These are phyloP conservation scores for Prunus davidiana DNA, from an alignment of 306 rosid species.

Conservation along the genomic window DNA sequence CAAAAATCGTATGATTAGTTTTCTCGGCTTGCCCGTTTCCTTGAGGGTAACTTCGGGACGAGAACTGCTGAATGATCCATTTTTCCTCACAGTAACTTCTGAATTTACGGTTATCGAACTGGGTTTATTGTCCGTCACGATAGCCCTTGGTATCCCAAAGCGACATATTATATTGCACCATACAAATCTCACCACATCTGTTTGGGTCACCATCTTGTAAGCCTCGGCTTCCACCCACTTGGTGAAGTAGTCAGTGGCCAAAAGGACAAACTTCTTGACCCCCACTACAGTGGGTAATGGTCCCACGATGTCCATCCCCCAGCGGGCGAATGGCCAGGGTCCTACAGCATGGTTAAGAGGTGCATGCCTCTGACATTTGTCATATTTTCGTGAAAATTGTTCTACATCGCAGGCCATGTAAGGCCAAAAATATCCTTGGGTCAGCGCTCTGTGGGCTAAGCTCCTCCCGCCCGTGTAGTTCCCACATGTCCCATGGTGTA, in stretches of 20 bases:
- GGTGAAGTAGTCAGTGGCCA: background rate
- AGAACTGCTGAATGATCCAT: no score
- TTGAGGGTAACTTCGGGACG: no score
- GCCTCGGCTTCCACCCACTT: background rate
- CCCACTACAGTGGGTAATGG: fast-evolving
- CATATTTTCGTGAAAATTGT: fast-evolving
- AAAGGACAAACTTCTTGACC: fast-evolving
- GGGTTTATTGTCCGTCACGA: background rate
- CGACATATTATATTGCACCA: background rate
- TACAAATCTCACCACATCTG: background rate
- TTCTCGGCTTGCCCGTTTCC: background rate
- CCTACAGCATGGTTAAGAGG: fast-evolving
- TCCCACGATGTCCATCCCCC: background rate
- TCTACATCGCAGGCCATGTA: background rate
- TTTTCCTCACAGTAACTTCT: background rate
- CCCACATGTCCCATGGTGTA: background rate
- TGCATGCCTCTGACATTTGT: background rate
- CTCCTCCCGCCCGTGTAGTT: background rate
- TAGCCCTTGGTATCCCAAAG: background rate
- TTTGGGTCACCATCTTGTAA: fast-evolving
- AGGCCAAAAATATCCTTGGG: background rate
- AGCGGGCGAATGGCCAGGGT: fast-evolving
- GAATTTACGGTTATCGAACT: background rate
- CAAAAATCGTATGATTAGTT: background rate
- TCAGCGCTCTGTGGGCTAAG: background rate